Conservation (phyloP, 2,329 filamentous ascomycete species). For the Fusarium lateritium region DNA sequence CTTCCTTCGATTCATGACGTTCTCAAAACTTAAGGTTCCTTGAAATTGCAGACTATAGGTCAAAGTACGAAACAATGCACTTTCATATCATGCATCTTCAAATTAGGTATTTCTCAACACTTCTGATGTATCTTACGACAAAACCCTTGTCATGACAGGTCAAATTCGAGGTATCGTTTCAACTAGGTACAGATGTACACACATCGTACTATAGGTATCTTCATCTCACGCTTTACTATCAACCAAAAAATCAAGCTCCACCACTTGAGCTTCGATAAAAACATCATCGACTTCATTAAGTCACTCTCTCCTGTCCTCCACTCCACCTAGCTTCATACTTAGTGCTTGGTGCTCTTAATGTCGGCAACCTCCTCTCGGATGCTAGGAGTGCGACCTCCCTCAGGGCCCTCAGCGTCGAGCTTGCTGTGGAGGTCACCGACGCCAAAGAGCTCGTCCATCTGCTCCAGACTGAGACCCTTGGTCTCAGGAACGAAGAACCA, state of each 20-base stretch:
- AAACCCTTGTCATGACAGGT: neutral
- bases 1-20: too few species aligned
- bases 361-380: slow-evolving; percentile 47
- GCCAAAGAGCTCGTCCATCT: slow-evolving; percentile 77
- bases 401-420: slow-evolving; percentile 53
- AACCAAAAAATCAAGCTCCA: slow-evolving; percentile 1
- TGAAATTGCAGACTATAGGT: too few species aligned
- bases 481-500: slow-evolving; percentile 80
- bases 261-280: neutral
- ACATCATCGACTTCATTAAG: neutral
- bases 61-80: too few species aligned
- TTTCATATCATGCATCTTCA: too few species aligned
- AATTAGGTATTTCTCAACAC: too few species aligned
- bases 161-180: slow-evolving; percentile 8
- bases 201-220: slow-evolving; percentile 8
- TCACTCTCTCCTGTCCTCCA: neutral
- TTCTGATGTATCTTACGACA: neutral
- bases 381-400: slow-evolving; percentile 46
- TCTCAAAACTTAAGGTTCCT: too few species aligned
- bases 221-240: neutral
- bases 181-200: slow-evolving; percentile 4
- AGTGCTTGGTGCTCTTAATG: slow-evolving; percentile 31
- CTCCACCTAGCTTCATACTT: neutral
- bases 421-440: slow-evolving; percentile 62
- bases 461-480: slow-evolving; percentile 74